Evolutionary conservation across 148 eudicot species (phyloP).

Genomic region (Silene uniflora): DNA sequence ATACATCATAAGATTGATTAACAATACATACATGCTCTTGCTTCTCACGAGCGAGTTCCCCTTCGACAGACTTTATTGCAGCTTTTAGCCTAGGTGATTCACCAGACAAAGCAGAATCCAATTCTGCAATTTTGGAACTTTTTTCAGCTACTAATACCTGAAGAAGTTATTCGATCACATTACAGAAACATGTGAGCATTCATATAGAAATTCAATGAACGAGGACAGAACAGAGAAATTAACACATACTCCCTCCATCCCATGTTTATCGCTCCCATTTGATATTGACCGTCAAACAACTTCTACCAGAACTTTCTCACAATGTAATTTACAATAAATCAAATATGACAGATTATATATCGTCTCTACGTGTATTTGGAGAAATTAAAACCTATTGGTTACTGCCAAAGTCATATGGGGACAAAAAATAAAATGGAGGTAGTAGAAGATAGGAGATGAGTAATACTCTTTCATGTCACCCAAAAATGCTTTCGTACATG

Average conservation of each 20-base stretch:
- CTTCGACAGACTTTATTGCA: slow-evolving; percentile 76
- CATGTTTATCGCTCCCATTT: not conserved
- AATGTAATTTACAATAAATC: no score
- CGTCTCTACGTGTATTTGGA: not conserved
- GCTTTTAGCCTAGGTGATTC: slow-evolving; percentile 92
- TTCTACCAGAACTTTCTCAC: not conserved
- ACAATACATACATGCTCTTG: slow-evolving; percentile 67
- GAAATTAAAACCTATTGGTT: not conserved
- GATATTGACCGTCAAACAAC: not conserved
- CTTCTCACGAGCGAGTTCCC: slow-evolving; percentile 68
- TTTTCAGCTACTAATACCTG: slow-evolving; percentile 78
- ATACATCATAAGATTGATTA: not conserved
- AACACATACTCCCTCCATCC: not conserved
- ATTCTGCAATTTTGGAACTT: slow-evolving; percentile 89
- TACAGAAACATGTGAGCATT: slow-evolving; percentile 1
- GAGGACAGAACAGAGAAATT: not conserved
- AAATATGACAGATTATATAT: not conserved
- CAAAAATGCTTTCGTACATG: not conserved
- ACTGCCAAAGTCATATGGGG: not conserved
- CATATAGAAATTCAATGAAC: slow-evolving; percentile 3
- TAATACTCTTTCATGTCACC: not conserved
- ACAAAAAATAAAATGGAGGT: not conserved
- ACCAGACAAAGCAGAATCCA: slow-evolving; percentile 96
- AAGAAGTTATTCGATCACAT: slow-evolving; percentile 14
- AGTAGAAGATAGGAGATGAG: not conserved